Conservation (phyloP, 2,329 filamentous ascomycete genomes). For the Fusarium sp. region DNA sequence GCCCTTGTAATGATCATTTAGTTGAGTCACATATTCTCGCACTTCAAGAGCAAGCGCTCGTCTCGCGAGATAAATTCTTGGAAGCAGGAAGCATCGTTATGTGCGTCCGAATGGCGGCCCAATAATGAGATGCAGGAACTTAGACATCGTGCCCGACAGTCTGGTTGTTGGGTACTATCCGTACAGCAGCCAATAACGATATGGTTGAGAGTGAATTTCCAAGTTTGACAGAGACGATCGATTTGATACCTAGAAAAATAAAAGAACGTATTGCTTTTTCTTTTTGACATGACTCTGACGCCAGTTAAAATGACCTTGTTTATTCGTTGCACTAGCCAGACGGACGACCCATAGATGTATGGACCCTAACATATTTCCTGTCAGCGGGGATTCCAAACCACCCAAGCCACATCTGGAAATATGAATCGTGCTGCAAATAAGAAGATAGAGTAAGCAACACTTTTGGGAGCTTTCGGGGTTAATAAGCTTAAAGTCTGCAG, state of each 20-base stretch:
- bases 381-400: not conserved
- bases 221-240: not conserved
- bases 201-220: not conserved
- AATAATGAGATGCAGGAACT: not conserved
- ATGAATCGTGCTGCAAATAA: not conserved
- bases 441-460: not conserved
- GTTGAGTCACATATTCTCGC: not conserved
- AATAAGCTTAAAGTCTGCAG: too few species aligned
- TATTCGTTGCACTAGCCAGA: not conserved
- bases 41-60: rapidly evolving
- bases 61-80: not conserved
- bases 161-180: not conserved
- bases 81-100: too few species aligned
- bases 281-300: not conserved
- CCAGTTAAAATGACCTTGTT: not conserved
- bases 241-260: not conserved
- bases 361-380: not conserved
- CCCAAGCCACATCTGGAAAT: not conserved
- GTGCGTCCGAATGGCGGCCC: too few species aligned
- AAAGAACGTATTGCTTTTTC: not conserved
- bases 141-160: not conserved
- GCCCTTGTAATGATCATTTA: not conserved
- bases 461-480: not conserved
- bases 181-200: not conserved
- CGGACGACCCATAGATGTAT: not conserved